Base-by-base conservation (phyloP, 2,329 filamentous ascomycete species). In the Paecilomyces fulvus region DNA sequence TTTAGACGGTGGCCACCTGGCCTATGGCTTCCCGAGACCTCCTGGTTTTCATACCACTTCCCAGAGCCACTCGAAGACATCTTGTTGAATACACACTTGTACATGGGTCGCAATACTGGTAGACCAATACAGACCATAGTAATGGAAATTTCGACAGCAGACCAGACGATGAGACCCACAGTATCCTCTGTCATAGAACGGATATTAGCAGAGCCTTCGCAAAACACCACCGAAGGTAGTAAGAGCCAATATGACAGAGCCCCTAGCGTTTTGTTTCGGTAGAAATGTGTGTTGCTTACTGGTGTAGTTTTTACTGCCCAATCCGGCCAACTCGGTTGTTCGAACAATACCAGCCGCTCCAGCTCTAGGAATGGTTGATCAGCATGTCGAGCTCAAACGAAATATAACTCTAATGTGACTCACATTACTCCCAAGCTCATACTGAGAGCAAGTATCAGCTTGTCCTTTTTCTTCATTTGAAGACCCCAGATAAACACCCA, bases 401-500 rank as follows among this genome's bases (percentile, higher is more conserved):
- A 10, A 37, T 2, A n/a, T 10, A 37, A 37, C 31, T 10, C 31
- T 10, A 37, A 37, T 6, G 31, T n/a, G 20, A 57, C 61, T 6
- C 20, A 68, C 63, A 71, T 65, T 7, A 71, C 59, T 10, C 70
- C 71, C 30, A 75, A 63, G 52, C 72, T 74, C 62, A 75, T 67
- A 11, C 69, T 70, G 9, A 68, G 54, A 1, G 67, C 68, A 9
- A 75, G 68, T 3, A 69, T 66, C 21, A 73, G 61, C 54, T 74
- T 75, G 23, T 74, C 73, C 49, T 69, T 70, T 30, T 61, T 65
- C 23, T 63, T 67, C 64, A 75, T 74, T 12, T 72, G 66, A 7
- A 75, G 56, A 10, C 67, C 61, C 59, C 64, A 65, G 20, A 74
- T 66, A 55, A 74, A 69, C 6, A 66, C 58, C 73, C 73, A 76